Percentiles rank a stretch among this genome's conserved stretches.
Evolutionary conservation across 345 rosid species (phyloP).

Genomic region (Lepidium didymum): DNA sequence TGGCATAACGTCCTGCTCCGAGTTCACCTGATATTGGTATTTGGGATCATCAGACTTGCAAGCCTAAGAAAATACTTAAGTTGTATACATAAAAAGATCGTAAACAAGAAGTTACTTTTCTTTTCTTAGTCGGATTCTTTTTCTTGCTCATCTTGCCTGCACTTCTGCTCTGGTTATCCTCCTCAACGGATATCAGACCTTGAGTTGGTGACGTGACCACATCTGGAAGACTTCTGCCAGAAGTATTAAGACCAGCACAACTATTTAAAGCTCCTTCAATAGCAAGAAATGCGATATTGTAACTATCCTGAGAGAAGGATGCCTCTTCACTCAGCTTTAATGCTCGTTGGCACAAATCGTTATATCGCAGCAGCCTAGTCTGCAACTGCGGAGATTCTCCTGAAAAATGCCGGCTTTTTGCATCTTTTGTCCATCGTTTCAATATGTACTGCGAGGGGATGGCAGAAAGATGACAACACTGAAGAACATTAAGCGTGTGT

Average conservation of each 20-base stretch:
- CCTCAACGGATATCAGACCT: slow-evolving; percentile 52
- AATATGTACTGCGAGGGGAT: slow-evolving; percentile 54
- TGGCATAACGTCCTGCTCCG: slow-evolving; percentile 50
- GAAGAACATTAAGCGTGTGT: slow-evolving; percentile 62
- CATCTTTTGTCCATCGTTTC: slow-evolving; percentile 75
- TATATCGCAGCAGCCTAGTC: slow-evolving; percentile 49
- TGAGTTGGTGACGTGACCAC: slow-evolving; percentile 40
- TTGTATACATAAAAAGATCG: not conserved
- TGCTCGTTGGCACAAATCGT: slow-evolving; percentile 44
- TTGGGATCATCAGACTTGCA: not conserved
- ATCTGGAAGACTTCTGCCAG: slow-evolving; percentile 47
- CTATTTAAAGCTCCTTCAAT: slow-evolving; percentile 52
- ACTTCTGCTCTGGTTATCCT: slow-evolving; percentile 42
- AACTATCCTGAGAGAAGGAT: slow-evolving; percentile 55
- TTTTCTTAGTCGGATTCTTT: slow-evolving; percentile 58
- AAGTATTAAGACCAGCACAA: slow-evolving; percentile 45
- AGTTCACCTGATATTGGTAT: slow-evolving; percentile 36
- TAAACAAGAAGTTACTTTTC: slow-evolving; percentile 39
- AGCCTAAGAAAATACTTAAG: not conserved
- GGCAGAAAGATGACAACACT: slow-evolving; percentile 46
- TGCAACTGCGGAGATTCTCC: slow-evolving; percentile 48
- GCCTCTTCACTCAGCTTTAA: slow-evolving; percentile 55
- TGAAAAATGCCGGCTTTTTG: slow-evolving; percentile 37
- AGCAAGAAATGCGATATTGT: slow-evolving; percentile 48
- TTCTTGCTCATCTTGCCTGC: slow-evolving; percentile 47